Base-by-base conservation (phyloP, 1,284 basidiomycete species). In the Thecaphora frezii region DNA sequence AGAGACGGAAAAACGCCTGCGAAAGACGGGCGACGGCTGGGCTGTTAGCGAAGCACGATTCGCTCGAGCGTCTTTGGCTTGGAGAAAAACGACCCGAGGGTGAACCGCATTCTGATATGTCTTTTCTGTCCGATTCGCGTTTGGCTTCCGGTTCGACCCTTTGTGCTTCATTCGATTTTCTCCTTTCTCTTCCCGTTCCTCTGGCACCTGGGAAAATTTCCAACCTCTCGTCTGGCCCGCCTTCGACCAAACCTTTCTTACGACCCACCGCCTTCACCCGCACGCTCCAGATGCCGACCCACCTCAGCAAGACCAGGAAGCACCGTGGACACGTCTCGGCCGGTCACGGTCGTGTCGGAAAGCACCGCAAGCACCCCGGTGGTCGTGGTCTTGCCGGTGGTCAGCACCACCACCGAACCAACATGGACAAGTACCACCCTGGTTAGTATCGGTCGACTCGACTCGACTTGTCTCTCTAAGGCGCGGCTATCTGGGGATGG, bases 301-400 rank as follows among this genome's bases (percentile, higher is more conserved):
- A 86, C 81, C 85, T 93, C 83, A 86, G 88, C 79, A 96, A 96
- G 83, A 97, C 91, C 82, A 89, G 94, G 84, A 97, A 97, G 85
- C 93, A 94, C 85, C 72, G 73, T 64, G 73, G 72, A 48, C 71
- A 98, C 85, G 94, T 98, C 79, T 97, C 93, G 73, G 93, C 93
- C 64, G 76, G 76, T 73, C 89, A 97, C 84, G 94, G 94, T 84
- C 93, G 94, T 89, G 89, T 98, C 80, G 96, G 94, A 78, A 97
- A 98, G 87, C 94, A 98, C 88, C 89, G 94, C 83, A 97, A 98
- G 84, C 93, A 96, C 81, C 96, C 96, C 62, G 94, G 94, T 85
- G 94, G 94, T 91, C 91, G 94, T 83, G 94, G 94, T 97, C 89
- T 97, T 37, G 94, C 94, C 84, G 96, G 94, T 93, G 94, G 96